Base-by-base conservation (phyloP, 345 rosid species). In the Crucihimalaya himalaica region DNA sequence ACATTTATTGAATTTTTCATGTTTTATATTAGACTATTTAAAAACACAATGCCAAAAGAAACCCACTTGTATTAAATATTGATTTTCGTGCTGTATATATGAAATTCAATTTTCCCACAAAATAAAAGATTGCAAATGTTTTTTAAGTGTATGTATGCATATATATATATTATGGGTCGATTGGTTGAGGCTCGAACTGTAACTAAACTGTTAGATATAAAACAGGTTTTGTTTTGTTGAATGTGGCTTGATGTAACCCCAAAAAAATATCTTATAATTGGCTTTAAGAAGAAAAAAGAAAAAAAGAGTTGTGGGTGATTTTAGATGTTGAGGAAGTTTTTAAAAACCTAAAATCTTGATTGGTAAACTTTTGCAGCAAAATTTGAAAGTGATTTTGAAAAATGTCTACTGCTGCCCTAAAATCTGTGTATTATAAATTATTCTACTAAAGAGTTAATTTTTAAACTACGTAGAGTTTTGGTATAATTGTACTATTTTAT, bases 1-100 rank as follows among this genome's bases (percentile, higher is more conserved):
- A 50, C 51, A 37, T 48, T 48, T 51, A 39, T 20, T 53, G 46
- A 72, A 10, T 29, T 52, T 43, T 10, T 15, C 70, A 40, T 45
- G 76, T 63, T 63, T 72, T 72, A 19, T 61, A 57, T 57, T 29
- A 16, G 19, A 27, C 13, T 53, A 25, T 16, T 23, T 9, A n/a
- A n/a, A 35, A 32, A 63, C 15, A 37, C 39, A 5, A 31, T 31
- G 61, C 61, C 37, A 8, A 28, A n/a, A 14, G 1, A 12, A 23
- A 23, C 11, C 6, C n/a, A 46, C 10, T 11, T 53, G 58, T 5
- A 18, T 5, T 5, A 32, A 10, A 18, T 32, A 32, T 23, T 16
- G 62, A 55, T 8, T 29, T 54, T 50, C 14, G 54, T 50, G 54
- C 54, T 4, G 54, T 23, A 10, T 50, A 50, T 20, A 11, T 50